A percentile compares a stretch with the other conserved stretches of the same genome.
Evolutionary conservation across 1,284 basidiomycete species (phyloP).

Genomic region (Vanrija humicola): DNA sequence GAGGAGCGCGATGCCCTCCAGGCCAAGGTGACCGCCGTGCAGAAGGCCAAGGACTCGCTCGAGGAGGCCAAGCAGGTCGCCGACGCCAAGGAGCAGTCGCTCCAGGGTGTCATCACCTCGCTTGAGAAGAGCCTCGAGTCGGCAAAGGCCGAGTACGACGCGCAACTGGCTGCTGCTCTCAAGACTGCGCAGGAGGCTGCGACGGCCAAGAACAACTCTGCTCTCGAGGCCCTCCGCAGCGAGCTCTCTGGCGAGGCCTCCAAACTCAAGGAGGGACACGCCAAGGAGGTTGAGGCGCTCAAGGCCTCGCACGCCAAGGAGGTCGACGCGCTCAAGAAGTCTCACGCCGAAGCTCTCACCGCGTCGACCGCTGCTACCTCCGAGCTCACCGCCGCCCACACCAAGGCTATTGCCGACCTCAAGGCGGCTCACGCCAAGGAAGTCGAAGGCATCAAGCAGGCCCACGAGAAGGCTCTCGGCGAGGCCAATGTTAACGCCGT

Average conservation of each 20-base stretch:
- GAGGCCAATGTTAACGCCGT: conserved; percentile 22
- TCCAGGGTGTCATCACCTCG: conserved; percentile 7
- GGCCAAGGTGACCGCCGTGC: conserved; percentile 14
- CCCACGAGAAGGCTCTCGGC: conserved; percentile 7
- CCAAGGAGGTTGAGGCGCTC: not conserved
- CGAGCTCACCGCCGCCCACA: conserved; percentile 8
- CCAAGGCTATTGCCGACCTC: conserved; percentile 20
- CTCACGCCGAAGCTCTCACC: not conserved
- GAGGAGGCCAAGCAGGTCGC: not conserved
- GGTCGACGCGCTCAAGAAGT: conserved; percentile 17
- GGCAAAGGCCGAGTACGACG: not conserved
- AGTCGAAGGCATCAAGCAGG: conserved; percentile 6
- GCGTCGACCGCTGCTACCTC: not conserved
- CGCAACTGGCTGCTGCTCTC: not conserved
- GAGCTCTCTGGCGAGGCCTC: not conserved
- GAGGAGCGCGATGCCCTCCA: conserved; percentile 13
- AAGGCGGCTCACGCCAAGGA: conserved; percentile 11
- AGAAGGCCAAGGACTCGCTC: conserved; percentile 1
- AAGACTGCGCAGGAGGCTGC: conserved; percentile 1
- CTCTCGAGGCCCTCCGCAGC: not conserved
- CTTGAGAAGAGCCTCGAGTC: conserved; percentile 1
- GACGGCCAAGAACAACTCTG: conserved; percentile 1
- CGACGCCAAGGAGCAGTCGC: not conserved
- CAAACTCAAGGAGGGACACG: conserved; percentile 1
- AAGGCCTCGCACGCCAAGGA: not conserved